Base-by-base conservation (phyloP, 1,284 basidiomycete genomes). In the Neolentinus lepideus region DNA sequence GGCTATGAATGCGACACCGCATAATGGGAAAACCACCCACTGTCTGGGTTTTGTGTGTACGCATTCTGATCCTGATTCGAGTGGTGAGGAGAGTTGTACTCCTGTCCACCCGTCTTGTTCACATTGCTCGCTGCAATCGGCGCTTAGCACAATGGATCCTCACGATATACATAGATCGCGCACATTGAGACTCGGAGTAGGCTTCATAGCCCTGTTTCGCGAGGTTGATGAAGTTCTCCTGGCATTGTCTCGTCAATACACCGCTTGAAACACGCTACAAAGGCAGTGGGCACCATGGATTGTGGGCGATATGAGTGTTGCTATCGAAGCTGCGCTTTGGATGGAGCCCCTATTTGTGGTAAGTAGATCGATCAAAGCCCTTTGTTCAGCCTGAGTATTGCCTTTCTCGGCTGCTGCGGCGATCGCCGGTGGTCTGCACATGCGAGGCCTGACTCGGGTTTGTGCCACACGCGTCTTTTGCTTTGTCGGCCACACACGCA, bases 221-320 rank as follows among this genome's bases (percentile, higher is more conserved):
- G 60, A 90, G 66, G 60, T 79, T 80, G 36, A 88, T 75, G 59
- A 90, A 78, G 56, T 65, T 74, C 56, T 88, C 84, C 88, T 87
- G 48, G 52, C 10, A 56, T 21, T 29, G 45, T 51, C 26, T 14
- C 22, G 45, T 36, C 51, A 54, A 19, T 8, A 21, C 16, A 38
- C 21, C 43, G 16, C 3, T 14, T 11, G n/a, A 54, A 26, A 43
- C 3, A 16, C 38, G 6, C 8, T 43, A 21, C 38, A 43, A 21
- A 21, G 38, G 35, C 45, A 16, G 12, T 31, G 14, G 52, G 26
- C 57, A 71, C 71, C 69, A 74, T 73, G n/a, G 51, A 31, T 31
- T 31, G 12, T 43, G 38, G 12, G 38, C 12, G 38, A 43, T 43
- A 16, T 43, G 38, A 16, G 6, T 6, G 38, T 43, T 43, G 38